These are phyloP conservation scores for Exophiala oligosperma DNA, from an alignment of 2,329 filamentous ascomycete species.

Conservation along the genomic window DNA sequence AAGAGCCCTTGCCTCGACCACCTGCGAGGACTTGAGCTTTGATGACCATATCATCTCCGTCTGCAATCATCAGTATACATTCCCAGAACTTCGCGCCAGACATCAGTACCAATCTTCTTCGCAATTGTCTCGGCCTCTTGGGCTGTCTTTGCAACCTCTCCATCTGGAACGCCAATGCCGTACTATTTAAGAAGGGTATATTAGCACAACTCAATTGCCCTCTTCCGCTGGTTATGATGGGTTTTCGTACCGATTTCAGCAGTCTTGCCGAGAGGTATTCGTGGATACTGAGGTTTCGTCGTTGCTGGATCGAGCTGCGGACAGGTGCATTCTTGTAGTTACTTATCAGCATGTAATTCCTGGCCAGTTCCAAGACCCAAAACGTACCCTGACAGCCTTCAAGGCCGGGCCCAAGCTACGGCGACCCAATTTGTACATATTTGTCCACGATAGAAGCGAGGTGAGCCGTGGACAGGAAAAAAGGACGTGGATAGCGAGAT, in stretches of 20 bases:
- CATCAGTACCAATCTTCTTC: constrained; percentile 71
- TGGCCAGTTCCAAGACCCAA: not conserved
- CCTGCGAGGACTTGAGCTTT: constrained; percentile 98
- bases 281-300: constrained; percentile 90
- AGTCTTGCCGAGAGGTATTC: constrained; percentile 96
- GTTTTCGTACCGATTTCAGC: constrained; percentile 62
- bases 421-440: constrained; percentile 29
- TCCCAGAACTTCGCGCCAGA: constrained; percentile 12
- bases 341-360: not conserved
- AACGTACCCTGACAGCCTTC: constrained; percentile 23
- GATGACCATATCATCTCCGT: constrained; percentile 94
- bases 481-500: not conserved
- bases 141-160: constrained; percentile 77
- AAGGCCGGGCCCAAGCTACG: constrained; percentile 28
- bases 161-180: constrained; percentile 86
- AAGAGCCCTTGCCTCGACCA: constrained; percentile 95
- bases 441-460: constrained; percentile 16
- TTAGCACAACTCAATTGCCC: constrained; percentile 4
- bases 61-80: constrained; percentile 38
- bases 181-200: constrained; percentile 59
- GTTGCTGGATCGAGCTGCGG: constrained; percentile 66
- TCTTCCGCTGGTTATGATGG: constrained; percentile 6
- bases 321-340: constrained; percentile 54
- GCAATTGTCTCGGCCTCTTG: constrained; percentile 91
- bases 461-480: constrained; percentile 10